Conservation (phyloP, 139 green algal species). For the Bryopsis sp. region DNA sequence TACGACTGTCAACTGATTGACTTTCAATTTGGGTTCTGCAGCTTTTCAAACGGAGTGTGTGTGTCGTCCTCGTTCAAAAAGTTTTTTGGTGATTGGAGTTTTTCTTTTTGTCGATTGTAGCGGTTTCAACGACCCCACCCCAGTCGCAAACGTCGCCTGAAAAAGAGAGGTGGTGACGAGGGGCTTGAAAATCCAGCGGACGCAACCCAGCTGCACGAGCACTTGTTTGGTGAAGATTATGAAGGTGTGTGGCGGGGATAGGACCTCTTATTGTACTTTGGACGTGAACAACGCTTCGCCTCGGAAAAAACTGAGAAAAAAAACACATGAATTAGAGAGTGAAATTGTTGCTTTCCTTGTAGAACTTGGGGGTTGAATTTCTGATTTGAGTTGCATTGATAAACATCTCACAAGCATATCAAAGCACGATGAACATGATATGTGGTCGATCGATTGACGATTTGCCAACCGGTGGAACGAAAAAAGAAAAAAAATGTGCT, state of each 20-base stretch:
- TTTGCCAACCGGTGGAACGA: neutral
- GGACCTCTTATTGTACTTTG: too few species aligned
- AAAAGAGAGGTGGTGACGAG: slow-evolving; percentile 41
- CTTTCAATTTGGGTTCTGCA: too few species aligned
- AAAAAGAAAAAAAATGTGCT: neutral
- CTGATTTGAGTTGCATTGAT: neutral
- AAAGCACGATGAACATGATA: neutral
- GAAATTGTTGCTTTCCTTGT: neutral
- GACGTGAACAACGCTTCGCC: too few species aligned
- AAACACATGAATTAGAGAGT: too few species aligned
- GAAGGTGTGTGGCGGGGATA: slow-evolving; percentile 17
- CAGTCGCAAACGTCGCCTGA: slow-evolving; percentile 47
- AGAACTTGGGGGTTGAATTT: neutral
- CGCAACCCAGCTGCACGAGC: slow-evolving; percentile 45
- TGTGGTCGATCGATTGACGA: neutral
- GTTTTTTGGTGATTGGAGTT: neutral
- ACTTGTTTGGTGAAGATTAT: slow-evolving; percentile 65
- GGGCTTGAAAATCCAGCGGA: slow-evolving; percentile 16
- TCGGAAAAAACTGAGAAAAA: too few species aligned
- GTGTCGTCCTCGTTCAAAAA: neutral
- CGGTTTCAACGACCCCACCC: slow-evolving; percentile 32
- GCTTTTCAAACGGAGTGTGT: too few species aligned
- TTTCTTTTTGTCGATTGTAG: slow-evolving; percentile 11
- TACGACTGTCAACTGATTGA: too few species aligned
- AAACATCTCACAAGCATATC: neutral